Percentiles rank a stretch among this genome's conserved stretches.
phyloP scores from a whole-genome alignment of 2,329 filamentous ascomycete genomes.

The Tolypocladium inflatum region DNA sequence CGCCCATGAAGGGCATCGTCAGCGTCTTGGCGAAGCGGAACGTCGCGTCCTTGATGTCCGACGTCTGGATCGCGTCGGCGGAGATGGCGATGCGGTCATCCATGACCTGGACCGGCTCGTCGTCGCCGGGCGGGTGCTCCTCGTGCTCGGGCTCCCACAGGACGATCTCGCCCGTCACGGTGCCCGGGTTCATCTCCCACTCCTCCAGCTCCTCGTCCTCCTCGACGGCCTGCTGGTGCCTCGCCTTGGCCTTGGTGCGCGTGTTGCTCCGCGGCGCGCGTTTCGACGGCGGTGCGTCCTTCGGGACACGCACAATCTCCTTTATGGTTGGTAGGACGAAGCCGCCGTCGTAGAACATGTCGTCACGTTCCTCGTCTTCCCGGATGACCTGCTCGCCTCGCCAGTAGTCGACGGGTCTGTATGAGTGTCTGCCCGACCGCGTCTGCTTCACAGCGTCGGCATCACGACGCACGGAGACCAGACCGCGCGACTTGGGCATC shows the following conservation, averaged over 20 bases:
- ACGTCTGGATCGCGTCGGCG: constrained; percentile 45
- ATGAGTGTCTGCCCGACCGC: constrained; percentile 69
- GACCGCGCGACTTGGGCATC: constrained; percentile 43
- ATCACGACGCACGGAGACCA: constrained; percentile 41
- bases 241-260: constrained; percentile 18
- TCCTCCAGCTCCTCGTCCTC: constrained; percentile 51
- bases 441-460: constrained; percentile 47
- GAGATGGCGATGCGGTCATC: constrained; percentile 49
- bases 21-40: constrained; percentile 89
- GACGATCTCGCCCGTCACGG: constrained; percentile 53
- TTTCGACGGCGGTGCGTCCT: constrained; percentile 38
- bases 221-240: constrained; percentile 23
- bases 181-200: constrained; percentile 62
- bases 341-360: constrained; percentile 28
- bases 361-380: constrained; percentile 47
- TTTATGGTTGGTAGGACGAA: constrained; percentile 64
- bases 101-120: constrained; percentile 43
- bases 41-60: constrained; percentile 52
- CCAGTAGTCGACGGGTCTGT: constrained; percentile 77
- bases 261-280: constrained; percentile 16
- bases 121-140: constrained; percentile 39
- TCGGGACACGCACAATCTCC: constrained; percentile 61
- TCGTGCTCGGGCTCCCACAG: constrained; percentile 54
- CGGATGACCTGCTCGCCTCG: constrained; percentile 71
- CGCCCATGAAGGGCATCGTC: constrained; percentile 75